Evolutionary conservation across 2,329 filamentous ascomycete genomes (phyloP).

Genomic region (Calonectria multiphialidica): DNA sequence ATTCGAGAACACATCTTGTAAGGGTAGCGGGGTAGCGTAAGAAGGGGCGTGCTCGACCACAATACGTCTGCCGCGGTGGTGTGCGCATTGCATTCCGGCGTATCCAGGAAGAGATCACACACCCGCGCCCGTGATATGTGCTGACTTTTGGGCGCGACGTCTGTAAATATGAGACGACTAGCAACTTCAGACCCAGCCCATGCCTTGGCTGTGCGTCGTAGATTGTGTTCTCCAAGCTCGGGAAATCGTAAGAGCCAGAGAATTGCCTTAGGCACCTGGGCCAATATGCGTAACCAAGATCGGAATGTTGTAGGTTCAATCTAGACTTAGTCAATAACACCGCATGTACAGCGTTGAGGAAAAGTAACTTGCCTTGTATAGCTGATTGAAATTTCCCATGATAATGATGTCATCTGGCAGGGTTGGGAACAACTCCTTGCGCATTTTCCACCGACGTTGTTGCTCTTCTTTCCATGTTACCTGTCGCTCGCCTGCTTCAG

Average conservation of each 20-base stretch:
- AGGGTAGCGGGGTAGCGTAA: slow-evolving; percentile 90
- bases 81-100: slow-evolving; percentile 97
- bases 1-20: slow-evolving; percentile 99
- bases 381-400: slow-evolving; percentile 96
- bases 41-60: slow-evolving; percentile 93
- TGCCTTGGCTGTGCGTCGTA: slow-evolving; percentile 80
- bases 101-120: slow-evolving; percentile 96
- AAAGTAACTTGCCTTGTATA: slow-evolving; percentile 84
- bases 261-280: slow-evolving; percentile 86
- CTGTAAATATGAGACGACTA: slow-evolving; percentile 90
- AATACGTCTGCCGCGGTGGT: slow-evolving; percentile 96
- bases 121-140: slow-evolving; percentile 94
- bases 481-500: slow-evolving; percentile 75
- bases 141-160: slow-evolving; percentile 93
- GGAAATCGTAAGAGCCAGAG: slow-evolving; percentile 98
- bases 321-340: slow-evolving; percentile 57
- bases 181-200: slow-evolving; percentile 93
- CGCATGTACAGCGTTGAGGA: neutral
- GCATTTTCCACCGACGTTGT: slow-evolving; percentile 87
- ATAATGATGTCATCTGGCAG: slow-evolving; percentile 88
- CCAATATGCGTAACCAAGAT: slow-evolving; percentile 92
- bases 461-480: slow-evolving; percentile 89
- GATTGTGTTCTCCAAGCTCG: slow-evolving; percentile 88
- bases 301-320: slow-evolving; percentile 98
- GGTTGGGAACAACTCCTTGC: slow-evolving; percentile 89